Percentiles rank a stretch among this genome's conserved stretches.
These are phyloP conservation scores for Lichtheimia hyalospora DNA, from an alignment of 371 early-diverging fungal species.

Conservation along the genomic window DNA sequence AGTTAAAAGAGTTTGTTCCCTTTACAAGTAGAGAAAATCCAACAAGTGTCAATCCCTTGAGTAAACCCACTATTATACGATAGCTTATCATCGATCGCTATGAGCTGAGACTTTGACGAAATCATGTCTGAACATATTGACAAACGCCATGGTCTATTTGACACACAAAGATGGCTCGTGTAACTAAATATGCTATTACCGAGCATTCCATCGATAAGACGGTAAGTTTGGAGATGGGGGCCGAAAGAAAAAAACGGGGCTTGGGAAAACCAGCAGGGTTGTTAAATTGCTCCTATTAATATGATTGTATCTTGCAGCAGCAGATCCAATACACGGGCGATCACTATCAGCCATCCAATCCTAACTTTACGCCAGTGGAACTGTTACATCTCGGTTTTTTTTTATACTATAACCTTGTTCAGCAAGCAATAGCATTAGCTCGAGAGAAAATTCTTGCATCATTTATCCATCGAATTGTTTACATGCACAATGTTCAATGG, in stretches of 20 bases:
- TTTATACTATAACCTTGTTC: constrained; percentile 53
- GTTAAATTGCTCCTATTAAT: too few species aligned
- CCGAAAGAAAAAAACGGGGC: too few species aligned
- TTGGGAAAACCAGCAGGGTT: too few species aligned
- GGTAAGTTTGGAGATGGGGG: constrained; percentile 15
- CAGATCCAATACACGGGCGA: too few species aligned
- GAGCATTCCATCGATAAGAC: constrained; percentile 34
- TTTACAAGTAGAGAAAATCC: too few species aligned
- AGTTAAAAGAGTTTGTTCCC: too few species aligned
- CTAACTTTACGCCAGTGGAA: constrained; percentile 34
- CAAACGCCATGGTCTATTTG: constrained; percentile 42
- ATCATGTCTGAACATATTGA: constrained; percentile 46
- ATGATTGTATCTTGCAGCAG: not conserved
- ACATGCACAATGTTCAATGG: too few species aligned
- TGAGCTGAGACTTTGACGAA: not conserved
- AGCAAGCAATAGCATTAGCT: constrained; percentile 46
- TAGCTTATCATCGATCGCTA: too few species aligned
- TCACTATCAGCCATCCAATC: constrained; percentile 13
- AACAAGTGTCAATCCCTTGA: too few species aligned
- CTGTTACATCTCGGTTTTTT: constrained; percentile 45
- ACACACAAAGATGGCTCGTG: constrained; percentile 30
- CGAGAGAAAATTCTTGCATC: constrained; percentile 47
- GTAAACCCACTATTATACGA: too few species aligned
- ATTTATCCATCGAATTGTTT: constrained; percentile 52
- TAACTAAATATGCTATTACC: constrained; percentile 29